phyloP scores from a whole-genome alignment of 257 asterid species.

The Fraxinus americana region DNA sequence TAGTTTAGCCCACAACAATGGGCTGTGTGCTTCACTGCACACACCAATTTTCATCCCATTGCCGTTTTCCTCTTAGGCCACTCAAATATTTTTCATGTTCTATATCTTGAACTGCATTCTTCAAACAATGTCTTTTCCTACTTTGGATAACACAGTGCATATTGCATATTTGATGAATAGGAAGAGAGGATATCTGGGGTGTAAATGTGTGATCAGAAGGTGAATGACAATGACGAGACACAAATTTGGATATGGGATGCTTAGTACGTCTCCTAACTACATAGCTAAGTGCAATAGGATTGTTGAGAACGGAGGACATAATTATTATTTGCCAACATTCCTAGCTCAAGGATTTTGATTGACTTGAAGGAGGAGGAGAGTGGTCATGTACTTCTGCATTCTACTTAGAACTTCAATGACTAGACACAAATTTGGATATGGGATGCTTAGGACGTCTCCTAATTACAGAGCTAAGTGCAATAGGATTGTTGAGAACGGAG shows the following conservation, averaged over 20 bases:
- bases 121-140: neutral
- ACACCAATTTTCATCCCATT: neutral
- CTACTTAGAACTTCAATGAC: neutral
- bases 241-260: neutral
- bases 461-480: no score
- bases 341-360: neutral
- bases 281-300: no score
- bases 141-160: neutral
- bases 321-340: neutral
- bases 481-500: neutral
- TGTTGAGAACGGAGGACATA: neutral
- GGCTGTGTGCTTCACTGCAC: neutral
- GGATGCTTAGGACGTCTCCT: neutral
- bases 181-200: neutral
- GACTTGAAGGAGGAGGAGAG: neutral
- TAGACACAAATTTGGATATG: neutral
- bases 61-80: neutral
- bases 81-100: neutral
- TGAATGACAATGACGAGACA: neutral
- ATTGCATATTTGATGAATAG: neutral
- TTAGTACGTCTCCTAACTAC: neutral
- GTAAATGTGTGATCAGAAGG: neutral
- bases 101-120: neutral
- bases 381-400: neutral
- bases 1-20: neutral